These are phyloP conservation scores for Drosera capensis DNA, from an alignment of 148 eudicot species.

Conservation along the genomic window DNA sequence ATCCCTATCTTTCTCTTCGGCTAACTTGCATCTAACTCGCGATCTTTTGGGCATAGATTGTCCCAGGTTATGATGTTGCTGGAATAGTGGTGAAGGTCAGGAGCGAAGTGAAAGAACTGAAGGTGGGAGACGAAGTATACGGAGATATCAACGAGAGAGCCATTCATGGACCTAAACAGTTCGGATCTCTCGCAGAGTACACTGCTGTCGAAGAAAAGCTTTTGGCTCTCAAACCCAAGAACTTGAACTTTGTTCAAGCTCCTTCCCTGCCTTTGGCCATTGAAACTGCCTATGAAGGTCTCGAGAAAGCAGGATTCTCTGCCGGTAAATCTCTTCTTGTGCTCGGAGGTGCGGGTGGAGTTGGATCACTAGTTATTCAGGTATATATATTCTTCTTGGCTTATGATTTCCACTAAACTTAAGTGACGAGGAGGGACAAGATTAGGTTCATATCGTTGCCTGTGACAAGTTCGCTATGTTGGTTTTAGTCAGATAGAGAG, in stretches of 20 bases:
- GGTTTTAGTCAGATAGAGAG: too few species aligned
- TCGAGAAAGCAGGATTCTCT: constrained; percentile 65
- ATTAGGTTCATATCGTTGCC: too few species aligned
- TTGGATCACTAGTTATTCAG: constrained; percentile 86
- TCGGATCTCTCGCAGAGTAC: constrained; percentile 80
- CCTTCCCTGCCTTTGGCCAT: constrained; percentile 80
- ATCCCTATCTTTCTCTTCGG: not conserved
- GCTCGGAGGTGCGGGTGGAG: constrained; percentile 96
- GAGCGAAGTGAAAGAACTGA: constrained; percentile 48
- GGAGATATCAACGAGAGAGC: constrained; percentile 71
- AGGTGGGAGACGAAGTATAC: constrained; percentile 84
- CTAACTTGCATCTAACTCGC: not conserved
- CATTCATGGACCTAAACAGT: constrained; percentile 57
- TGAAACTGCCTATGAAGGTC: constrained; percentile 92
- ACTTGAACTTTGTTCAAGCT: constrained; percentile 60
- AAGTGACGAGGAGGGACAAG: too few species aligned
- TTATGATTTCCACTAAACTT: too few species aligned
- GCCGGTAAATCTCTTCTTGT: constrained; percentile 75
- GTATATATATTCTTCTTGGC: constrained; percentile 23
- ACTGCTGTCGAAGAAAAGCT: constrained; percentile 80
- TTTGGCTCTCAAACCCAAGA: constrained; percentile 72
- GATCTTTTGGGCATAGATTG: constrained; percentile 32
- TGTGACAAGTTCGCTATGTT: not conserved
- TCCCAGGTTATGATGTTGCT: constrained; percentile 87
- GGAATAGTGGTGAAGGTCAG: constrained; percentile 88